A percentile compares a stretch with the other conserved stretches of the same genome.
phyloP scores from a whole-genome alignment of 2,329 filamentous ascomycete species.

The Xylariaceae sp. region DNA sequence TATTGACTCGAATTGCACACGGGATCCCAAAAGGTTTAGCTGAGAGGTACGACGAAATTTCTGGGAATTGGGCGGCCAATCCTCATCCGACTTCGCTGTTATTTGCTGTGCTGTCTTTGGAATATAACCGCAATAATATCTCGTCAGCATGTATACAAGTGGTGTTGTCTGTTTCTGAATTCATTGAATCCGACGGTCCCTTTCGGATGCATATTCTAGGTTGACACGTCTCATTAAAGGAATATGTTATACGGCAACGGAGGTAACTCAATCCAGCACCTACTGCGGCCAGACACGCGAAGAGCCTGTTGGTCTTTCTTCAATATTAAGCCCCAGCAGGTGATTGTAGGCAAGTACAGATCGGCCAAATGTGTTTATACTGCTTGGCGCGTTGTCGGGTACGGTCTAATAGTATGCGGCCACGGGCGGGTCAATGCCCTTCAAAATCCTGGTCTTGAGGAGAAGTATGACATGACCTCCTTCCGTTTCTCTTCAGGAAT shows the following conservation, averaged over 20 bases:
- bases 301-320: slow-evolving; percentile 21
- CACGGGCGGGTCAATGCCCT: slow-evolving; percentile 39
- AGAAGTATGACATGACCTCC: slow-evolving; percentile 70
- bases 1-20: slow-evolving; percentile 38
- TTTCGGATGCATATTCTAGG: slow-evolving; percentile 29
- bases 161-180: slow-evolving; percentile 24
- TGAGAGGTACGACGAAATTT: slow-evolving; percentile 30
- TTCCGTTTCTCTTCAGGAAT: slow-evolving; percentile 76
- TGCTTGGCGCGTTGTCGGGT: slow-evolving; percentile 41
- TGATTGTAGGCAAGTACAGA: slow-evolving; percentile 27
- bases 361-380: slow-evolving; percentile 36
- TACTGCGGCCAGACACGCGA: slow-evolving; percentile 28
- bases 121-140: slow-evolving; percentile 35
- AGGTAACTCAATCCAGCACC: slow-evolving; percentile 17
- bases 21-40: slow-evolving; percentile 36
- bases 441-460: slow-evolving; percentile 63
- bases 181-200: slow-evolving; percentile 28
- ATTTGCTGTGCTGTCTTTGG: slow-evolving; percentile 24
- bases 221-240: slow-evolving; percentile 26
- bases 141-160: slow-evolving; percentile 32
- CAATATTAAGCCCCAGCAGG: slow-evolving; percentile 13
- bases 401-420: slow-evolving; percentile 44
- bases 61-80: slow-evolving; percentile 32
- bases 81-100: slow-evolving; percentile 6
- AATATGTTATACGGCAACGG: slow-evolving; percentile 31